These are phyloP conservation scores for Citrus reticulata DNA, from an alignment of 345 rosid genomes.

Conservation along the genomic window DNA sequence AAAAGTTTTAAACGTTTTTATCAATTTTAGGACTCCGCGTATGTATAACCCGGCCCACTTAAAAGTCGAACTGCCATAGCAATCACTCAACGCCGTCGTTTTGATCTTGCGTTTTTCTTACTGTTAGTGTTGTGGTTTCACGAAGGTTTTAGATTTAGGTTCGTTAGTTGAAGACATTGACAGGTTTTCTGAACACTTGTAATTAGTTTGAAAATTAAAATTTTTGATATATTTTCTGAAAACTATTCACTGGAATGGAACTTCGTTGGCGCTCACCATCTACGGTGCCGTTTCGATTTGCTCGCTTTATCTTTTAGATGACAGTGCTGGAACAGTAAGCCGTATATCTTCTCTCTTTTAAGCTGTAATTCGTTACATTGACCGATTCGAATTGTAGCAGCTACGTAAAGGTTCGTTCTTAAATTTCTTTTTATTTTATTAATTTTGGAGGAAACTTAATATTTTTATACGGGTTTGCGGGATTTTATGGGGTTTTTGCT, in stretches of 20 bases:
- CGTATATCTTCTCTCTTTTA: background rate
- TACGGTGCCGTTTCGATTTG: background rate
- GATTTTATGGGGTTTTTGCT: background rate
- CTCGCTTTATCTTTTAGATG: background rate
- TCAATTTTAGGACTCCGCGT: too few relatives aligned
- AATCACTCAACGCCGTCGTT: too few relatives aligned
- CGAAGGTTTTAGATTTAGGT: too few relatives aligned
- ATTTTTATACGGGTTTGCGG: background rate
- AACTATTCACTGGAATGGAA: background rate
- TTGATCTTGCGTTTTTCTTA: too few relatives aligned
- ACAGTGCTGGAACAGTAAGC: background rate
- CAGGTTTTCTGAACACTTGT: too few relatives aligned
- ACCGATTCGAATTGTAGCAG: background rate
- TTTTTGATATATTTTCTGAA: too few relatives aligned
- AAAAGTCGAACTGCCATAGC: too few relatives aligned
- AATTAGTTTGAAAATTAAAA: too few relatives aligned
- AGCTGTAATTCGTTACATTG: background rate
- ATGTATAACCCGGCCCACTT: too few relatives aligned
- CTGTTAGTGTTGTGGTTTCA: accelerated
- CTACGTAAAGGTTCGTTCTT: background rate
- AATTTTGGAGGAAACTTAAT: background rate
- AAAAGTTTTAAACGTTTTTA: too few relatives aligned
- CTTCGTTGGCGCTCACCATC: background rate
- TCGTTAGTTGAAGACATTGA: too few relatives aligned
- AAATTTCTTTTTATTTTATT: background rate